Evolutionary conservation across 352 stramenopile genomes (phyloP), one percentile per base, ranked within the genome.

Genomic region (Phytopythium boreale): DNA sequence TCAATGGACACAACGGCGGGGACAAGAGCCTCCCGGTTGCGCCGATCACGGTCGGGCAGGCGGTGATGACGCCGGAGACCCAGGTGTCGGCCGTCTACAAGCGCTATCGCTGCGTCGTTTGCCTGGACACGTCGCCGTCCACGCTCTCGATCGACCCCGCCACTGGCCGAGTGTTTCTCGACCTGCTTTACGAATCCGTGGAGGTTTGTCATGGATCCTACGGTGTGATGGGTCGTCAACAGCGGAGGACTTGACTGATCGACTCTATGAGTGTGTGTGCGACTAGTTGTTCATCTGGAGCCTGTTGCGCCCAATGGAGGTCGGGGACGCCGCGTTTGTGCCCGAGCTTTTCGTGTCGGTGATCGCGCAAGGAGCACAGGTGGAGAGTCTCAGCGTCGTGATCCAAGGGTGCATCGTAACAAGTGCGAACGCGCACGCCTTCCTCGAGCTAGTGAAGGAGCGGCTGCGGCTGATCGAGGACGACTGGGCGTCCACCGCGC

Each of bases 61-160:
- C 76, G 62, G 67, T 71, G 0, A 52, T 93, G 55, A 82, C 80
- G 14, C 67, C 80, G 43, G 66, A 74, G 59, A 86, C 78, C 0
- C 58, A 72, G 44, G 77, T 95, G 20, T 47, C 60, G n/a, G 71
- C 86, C 44, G 68, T 93, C 31, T 95, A 93, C 70, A 69, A 76
- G 20, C 80, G 82, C 49, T 96, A 95, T 55, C 85, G 87, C 56
- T 92, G 87, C 47, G 85, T 92, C 7, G 61, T 96, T 37, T 95
- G 84, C 69, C 75, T 96, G 22, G 88, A 96, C 63, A 84, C 83
- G 29, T 95, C 85, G 37, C 88, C 87, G 17, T 96, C 87, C 36
- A 85, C 86, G 26, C 69, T 93, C 26, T 90, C 88, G 29, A 95
- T 96, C 56, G 88, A 96, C 59, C 72, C 86, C 19, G 63, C 69